phyloP scores from a whole-genome alignment of 495 filamentous ascomycete species.

The Penicillium alfredii region DNA sequence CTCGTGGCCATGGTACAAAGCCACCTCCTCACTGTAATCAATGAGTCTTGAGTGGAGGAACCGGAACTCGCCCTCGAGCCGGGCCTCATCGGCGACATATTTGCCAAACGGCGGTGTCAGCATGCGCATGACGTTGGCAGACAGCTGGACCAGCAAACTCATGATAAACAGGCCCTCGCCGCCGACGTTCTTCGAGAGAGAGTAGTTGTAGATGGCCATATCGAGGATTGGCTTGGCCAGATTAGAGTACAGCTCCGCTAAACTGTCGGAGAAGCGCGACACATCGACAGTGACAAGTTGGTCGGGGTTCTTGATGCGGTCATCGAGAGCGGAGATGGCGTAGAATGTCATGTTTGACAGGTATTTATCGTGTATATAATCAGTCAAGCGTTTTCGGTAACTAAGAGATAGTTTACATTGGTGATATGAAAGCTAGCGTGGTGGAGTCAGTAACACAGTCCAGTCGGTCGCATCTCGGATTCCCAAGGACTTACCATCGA shows the following conservation, averaged over 20 bases:
- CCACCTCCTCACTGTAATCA: constrained; percentile 91
- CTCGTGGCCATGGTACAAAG: constrained; percentile 87
- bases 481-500: constrained; percentile 71
- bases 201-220: constrained; percentile 94
- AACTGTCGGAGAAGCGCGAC: constrained; percentile 87
- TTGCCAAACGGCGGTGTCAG: constrained; percentile 96
- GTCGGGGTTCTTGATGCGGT: constrained; percentile 97
- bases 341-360: constrained; percentile 97
- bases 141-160: constrained; percentile 87
- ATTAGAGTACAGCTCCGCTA: constrained; percentile 94
- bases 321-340: constrained; percentile 87
- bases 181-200: constrained; percentile 85
- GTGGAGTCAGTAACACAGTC: constrained; percentile 11
- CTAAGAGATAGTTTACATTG: constrained; percentile 90
- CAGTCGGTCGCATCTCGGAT: too few species aligned
- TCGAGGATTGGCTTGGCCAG: constrained; percentile 93
- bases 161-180: constrained; percentile 93
- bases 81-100: constrained; percentile 94
- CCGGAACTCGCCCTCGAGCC: constrained; percentile 91
- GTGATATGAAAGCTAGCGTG: constrained; percentile 79
- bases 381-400: constrained; percentile 86
- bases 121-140: constrained; percentile 86
- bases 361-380: constrained; percentile 89
- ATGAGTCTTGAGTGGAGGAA: constrained; percentile 93
- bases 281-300: constrained; percentile 97